Evolutionary conservation across 2,329 filamentous ascomycete genomes (phyloP).

Genomic region (Allantophomopsis cytisporea): DNA sequence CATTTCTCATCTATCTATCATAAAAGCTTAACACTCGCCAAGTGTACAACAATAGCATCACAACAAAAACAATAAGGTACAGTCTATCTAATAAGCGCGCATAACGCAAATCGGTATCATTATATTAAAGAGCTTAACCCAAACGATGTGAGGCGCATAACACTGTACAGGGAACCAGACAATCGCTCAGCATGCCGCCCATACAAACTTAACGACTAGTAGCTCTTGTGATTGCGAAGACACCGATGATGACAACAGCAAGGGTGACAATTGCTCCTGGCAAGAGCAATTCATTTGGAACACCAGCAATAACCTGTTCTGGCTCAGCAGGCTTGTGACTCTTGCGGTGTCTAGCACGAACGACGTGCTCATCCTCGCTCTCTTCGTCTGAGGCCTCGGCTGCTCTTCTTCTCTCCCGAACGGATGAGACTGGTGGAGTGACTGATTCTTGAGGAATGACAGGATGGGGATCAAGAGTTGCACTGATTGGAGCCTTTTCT

Average conservation of each 20-base stretch:
- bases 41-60: too few relatives aligned
- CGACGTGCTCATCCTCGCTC: constrained; percentile 31
- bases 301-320: constrained; percentile 70
- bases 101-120: too few relatives aligned
- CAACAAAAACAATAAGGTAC: too few relatives aligned
- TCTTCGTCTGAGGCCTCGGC: constrained; percentile 43
- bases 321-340: constrained; percentile 19
- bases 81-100: too few relatives aligned
- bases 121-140: too few relatives aligned
- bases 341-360: constrained; percentile 19
- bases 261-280: constrained; percentile 93
- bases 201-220: constrained; percentile 25
- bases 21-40: too few relatives aligned
- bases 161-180: too few relatives aligned
- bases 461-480: constrained; percentile 42
- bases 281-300: constrained; percentile 86
- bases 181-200: neutral
- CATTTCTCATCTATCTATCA: too few relatives aligned
- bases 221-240: constrained; percentile 75
- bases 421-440: constrained; percentile 33
- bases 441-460: constrained; percentile 37
- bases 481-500: constrained; percentile 68
- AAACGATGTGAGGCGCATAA: too few relatives aligned
- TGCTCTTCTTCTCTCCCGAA: constrained; percentile 35
- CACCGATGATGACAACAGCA: constrained; percentile 83